Evolutionary conservation across 768 basidiomycete species (phyloP).

Genomic region (Pulveroboletus sp.): DNA sequence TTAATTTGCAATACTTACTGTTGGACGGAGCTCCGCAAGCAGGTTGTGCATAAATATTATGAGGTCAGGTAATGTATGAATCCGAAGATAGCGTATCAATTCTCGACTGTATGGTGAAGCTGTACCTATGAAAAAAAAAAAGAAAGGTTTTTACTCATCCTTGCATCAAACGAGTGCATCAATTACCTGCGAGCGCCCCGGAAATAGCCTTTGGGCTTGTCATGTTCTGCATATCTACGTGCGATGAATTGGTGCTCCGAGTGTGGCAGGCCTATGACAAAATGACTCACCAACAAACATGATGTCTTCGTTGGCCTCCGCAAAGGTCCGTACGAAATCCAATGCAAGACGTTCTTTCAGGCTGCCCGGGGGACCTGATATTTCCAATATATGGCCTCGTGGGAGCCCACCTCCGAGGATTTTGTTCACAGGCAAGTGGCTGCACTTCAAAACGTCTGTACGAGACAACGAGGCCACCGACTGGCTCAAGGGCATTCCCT

Average conservation of each 20-base stretch:
- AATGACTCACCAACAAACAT: slow-evolving; percentile 56
- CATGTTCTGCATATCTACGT: slow-evolving; percentile 48
- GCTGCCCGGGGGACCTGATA: slow-evolving; percentile 73
- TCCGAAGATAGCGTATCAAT: slow-evolving; percentile 23
- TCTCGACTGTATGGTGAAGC: slow-evolving; percentile 31
- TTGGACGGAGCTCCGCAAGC: slow-evolving; percentile 41
- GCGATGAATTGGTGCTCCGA: slow-evolving; percentile 3
- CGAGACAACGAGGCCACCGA: slow-evolving; percentile 46
- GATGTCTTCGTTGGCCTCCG: slow-evolving; percentile 45
- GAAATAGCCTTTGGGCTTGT: slow-evolving; percentile 35
- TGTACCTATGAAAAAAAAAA: slow-evolving; percentile 40
- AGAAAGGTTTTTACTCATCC: background rate
- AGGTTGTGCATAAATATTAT: slow-evolving; percentile 57
- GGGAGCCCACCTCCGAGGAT: slow-evolving; percentile 61
- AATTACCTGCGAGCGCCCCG: slow-evolving; percentile 24
- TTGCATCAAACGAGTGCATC: slow-evolving; percentile 7
- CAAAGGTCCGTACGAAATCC: slow-evolving; percentile 45
- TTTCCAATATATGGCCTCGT: slow-evolving; percentile 60
- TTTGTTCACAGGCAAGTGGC: slow-evolving; percentile 48
- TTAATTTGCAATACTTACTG: slow-evolving; percentile 36
- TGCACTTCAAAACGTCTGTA: slow-evolving; percentile 14
- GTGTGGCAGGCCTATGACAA: background rate
- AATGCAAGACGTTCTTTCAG: slow-evolving; percentile 55
- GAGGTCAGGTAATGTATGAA: slow-evolving; percentile 50
- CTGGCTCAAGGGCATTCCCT: slow-evolving; percentile 42